These are phyloP conservation scores for Lachancea sp. DNA, from an alignment of 805 yeast genomes.

Conservation along the genomic window DNA sequence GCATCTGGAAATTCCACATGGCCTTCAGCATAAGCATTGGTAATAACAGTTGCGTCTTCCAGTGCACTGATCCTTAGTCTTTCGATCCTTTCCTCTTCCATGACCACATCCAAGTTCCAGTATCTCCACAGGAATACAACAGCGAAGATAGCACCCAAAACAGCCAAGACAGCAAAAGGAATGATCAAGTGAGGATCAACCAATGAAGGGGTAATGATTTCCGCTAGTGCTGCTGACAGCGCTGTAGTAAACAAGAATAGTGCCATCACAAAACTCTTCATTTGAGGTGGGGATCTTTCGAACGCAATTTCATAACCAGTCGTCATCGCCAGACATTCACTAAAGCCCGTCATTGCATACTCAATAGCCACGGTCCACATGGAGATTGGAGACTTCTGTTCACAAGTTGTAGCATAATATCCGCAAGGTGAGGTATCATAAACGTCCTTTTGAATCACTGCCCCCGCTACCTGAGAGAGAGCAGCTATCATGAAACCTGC, in stretches of 20 bases:
- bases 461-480: slow-evolving; percentile 66
- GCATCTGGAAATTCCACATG: neutral
- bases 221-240: slow-evolving; percentile 54
- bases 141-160: slow-evolving; percentile 33
- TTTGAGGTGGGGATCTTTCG: slow-evolving; percentile 66
- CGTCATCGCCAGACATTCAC: slow-evolving; percentile 74
- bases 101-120: slow-evolving; percentile 37
- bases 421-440: slow-evolving; percentile 72
- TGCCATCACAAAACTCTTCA: slow-evolving; percentile 42
- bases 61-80: slow-evolving; percentile 25
- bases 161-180: slow-evolving; percentile 38
- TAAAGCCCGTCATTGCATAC: slow-evolving; percentile 62
- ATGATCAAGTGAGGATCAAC: slow-evolving; percentile 38
- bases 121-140: slow-evolving; percentile 31
- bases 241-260: slow-evolving; percentile 64
- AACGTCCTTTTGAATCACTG: slow-evolving; percentile 64
- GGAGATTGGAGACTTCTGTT: slow-evolving; percentile 39
- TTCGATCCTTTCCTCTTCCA: slow-evolving; percentile 32
- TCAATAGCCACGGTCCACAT: slow-evolving; percentile 64
- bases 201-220: slow-evolving; percentile 38
- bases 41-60: slow-evolving; percentile 3
- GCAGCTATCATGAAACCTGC: slow-evolving; percentile 63
- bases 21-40: neutral
- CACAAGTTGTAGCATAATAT: slow-evolving; percentile 53
- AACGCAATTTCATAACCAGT: slow-evolving; percentile 83